Evolutionary conservation across 2,329 filamentous ascomycete species (phyloP).

Genomic region (Pyricularia grisea): DNA sequence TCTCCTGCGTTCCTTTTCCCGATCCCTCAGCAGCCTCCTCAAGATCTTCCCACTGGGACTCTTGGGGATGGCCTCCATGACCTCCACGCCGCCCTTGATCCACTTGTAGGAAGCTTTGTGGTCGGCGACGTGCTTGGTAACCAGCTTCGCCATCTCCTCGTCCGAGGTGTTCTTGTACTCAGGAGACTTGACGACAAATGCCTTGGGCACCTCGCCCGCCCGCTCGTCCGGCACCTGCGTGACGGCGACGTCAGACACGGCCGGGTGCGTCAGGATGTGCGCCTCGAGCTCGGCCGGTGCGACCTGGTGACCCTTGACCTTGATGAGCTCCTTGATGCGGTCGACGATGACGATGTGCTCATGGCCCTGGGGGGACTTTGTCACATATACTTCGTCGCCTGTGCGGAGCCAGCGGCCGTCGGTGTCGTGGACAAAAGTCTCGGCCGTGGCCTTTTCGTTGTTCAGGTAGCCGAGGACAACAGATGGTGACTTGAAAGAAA

Average conservation of each 20-base stretch:
- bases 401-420: slow-evolving; percentile 73
- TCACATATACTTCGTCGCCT: slow-evolving; percentile 72
- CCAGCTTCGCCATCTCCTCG: slow-evolving; percentile 40
- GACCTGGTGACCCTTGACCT: slow-evolving; percentile 64
- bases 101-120: slow-evolving; percentile 65
- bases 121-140: slow-evolving; percentile 51
- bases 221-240: slow-evolving; percentile 58
- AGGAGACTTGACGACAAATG: slow-evolving; percentile 48
- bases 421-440: slow-evolving; percentile 61
- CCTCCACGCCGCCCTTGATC: slow-evolving; percentile 53
- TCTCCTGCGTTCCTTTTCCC: slow-evolving; percentile 60
- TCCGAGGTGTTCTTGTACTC: slow-evolving; percentile 24
- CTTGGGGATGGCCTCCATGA: slow-evolving; percentile 61
- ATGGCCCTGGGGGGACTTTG: slow-evolving; percentile 51
- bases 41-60: slow-evolving; percentile 68
- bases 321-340: slow-evolving; percentile 47
- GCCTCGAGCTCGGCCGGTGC: slow-evolving; percentile 77
- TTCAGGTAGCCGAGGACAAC: slow-evolving; percentile 78
- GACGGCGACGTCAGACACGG: slow-evolving; percentile 68
- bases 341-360: slow-evolving; percentile 85
- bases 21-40: slow-evolving; percentile 59
- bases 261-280: slow-evolving; percentile 63
- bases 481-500: slow-evolving; percentile 22
- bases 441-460: slow-evolving; percentile 72
- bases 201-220: slow-evolving; percentile 57